Conservation (phyloP, 805 yeast species). For the Nakazawaea anatomiae region DNA sequence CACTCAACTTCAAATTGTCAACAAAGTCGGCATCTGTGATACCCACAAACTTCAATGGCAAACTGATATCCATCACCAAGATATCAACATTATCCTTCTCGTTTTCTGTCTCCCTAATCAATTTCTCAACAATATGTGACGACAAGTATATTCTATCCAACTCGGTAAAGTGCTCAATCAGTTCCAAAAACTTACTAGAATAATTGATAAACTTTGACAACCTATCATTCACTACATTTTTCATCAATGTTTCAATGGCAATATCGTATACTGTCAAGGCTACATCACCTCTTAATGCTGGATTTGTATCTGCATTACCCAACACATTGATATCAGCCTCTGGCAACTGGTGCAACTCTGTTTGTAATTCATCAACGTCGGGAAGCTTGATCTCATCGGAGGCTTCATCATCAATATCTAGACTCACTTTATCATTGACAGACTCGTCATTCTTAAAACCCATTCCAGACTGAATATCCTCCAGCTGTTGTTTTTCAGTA, state of each 20-base stretch:
- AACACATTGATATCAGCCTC: slow-evolving; percentile 82
- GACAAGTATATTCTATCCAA: slow-evolving; percentile 65
- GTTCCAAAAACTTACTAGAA: slow-evolving; percentile 35
- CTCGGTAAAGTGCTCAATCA: slow-evolving; percentile 66
- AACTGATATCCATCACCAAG: slow-evolving; percentile 48
- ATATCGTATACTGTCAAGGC: slow-evolving; percentile 67
- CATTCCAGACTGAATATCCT: slow-evolving; percentile 35
- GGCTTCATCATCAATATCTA: slow-evolving; percentile 18
- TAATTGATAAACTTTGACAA: slow-evolving; percentile 33
- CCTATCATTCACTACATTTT: slow-evolving; percentile 21
- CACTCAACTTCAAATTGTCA: slow-evolving; percentile 57
- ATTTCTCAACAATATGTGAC: slow-evolving; percentile 53
- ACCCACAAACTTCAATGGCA: slow-evolving; percentile 55
- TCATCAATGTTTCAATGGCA: slow-evolving; percentile 43
- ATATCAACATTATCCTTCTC: slow-evolving; percentile 26
- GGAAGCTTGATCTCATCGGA: slow-evolving; percentile 39
- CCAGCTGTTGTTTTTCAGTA: slow-evolving; percentile 63
- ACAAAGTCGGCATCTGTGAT: slow-evolving; percentile 41
- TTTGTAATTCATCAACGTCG: slow-evolving; percentile 47
- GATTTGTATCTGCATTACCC: slow-evolving; percentile 81
- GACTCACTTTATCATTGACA: too few relatives aligned
- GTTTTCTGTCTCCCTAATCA: slow-evolving; percentile 36
- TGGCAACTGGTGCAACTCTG: slow-evolving; percentile 67
- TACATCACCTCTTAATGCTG: slow-evolving; percentile 70
- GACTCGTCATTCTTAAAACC: slow-evolving; percentile 29